Conservation (phyloP, 2,329 filamentous ascomycete species). For the Aspergillus carbonarius region DNA sequence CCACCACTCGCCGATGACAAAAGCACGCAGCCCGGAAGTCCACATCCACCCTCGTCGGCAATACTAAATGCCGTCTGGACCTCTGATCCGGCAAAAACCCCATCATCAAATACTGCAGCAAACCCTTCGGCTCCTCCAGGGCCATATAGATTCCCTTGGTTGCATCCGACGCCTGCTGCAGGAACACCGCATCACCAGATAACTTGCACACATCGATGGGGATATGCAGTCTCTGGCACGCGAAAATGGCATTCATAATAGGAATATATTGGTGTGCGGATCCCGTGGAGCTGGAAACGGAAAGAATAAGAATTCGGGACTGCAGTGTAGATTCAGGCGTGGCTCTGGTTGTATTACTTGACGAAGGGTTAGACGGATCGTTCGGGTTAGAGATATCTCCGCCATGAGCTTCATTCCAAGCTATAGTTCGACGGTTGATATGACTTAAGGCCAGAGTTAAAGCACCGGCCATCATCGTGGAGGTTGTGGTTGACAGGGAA, state of each 20-base stretch:
- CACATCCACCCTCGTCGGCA: conserved; percentile 79
- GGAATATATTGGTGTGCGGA: conserved; percentile 90
- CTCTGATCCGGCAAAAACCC: conserved; percentile 76
- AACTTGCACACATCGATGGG: conserved; percentile 91
- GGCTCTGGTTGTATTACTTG: conserved; percentile 22
- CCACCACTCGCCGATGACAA: conserved; percentile 87
- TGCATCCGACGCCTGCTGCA: conserved; percentile 84
- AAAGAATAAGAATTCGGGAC: conserved; percentile 83
- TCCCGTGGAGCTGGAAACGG: conserved; percentile 85
- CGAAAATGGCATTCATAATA: conserved; percentile 98
- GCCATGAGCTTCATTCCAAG: conserved; percentile 60
- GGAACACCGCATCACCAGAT: conserved; percentile 80
- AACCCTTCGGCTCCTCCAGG: conserved; percentile 62
- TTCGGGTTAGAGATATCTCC: conserved; percentile 27
- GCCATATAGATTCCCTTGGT: conserved; percentile 70
- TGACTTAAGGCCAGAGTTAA: conserved; percentile 85
- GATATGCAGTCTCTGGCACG: conserved; percentile 81
- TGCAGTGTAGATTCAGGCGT: conserved; percentile 49
- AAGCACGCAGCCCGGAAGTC: conserved; percentile 99
- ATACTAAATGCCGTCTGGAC: conserved; percentile 64
- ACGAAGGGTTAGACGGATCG: neutral
- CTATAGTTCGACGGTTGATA: conserved; percentile 78
- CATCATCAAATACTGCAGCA: conserved; percentile 94
- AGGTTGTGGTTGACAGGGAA: conserved; percentile 63
- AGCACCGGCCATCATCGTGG: conserved; percentile 86